A percentile compares a stretch with the other conserved stretches of the same genome.
phyloP scores from a whole-genome alignment of 2,329 filamentous ascomycete genomes.

The Cercospora beticola region DNA sequence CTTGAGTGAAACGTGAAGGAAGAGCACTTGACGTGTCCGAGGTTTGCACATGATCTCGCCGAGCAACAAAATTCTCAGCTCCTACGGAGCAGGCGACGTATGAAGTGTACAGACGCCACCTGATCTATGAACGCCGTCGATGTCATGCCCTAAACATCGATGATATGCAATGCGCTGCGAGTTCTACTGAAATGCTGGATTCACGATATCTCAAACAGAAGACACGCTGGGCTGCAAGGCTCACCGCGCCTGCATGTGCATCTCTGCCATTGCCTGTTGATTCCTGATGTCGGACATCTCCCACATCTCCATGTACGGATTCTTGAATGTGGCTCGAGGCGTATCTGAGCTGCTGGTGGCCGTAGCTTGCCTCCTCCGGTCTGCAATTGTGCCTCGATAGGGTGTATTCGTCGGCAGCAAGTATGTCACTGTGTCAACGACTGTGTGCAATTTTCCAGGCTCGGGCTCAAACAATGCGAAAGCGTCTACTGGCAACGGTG shows the following conservation, averaged over 20 bases:
- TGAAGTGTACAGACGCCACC: background rate
- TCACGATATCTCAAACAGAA: background rate
- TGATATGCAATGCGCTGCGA: background rate
- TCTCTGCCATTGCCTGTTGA: background rate
- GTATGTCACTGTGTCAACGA: background rate
- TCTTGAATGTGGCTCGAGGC: background rate
- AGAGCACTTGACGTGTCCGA: background rate
- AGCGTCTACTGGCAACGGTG: background rate
- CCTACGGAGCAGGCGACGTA: background rate
- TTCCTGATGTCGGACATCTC: background rate
- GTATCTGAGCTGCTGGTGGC: background rate
- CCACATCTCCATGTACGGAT: background rate
- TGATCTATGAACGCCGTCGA: background rate
- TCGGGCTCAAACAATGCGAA: background rate
- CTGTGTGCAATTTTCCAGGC: background rate
- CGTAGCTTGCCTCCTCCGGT: background rate
- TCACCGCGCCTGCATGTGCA: background rate
- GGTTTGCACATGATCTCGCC: background rate
- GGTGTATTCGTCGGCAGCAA: background rate
- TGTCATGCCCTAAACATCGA: background rate
- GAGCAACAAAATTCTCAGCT: background rate
- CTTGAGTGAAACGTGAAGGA: background rate
- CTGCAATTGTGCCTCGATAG: background rate
- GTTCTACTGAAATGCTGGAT: background rate
- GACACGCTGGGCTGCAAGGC: background rate